phyloP scores from a whole-genome alignment of 2,329 filamentous ascomycete genomes.

The Colletotrichum sp. region DNA sequence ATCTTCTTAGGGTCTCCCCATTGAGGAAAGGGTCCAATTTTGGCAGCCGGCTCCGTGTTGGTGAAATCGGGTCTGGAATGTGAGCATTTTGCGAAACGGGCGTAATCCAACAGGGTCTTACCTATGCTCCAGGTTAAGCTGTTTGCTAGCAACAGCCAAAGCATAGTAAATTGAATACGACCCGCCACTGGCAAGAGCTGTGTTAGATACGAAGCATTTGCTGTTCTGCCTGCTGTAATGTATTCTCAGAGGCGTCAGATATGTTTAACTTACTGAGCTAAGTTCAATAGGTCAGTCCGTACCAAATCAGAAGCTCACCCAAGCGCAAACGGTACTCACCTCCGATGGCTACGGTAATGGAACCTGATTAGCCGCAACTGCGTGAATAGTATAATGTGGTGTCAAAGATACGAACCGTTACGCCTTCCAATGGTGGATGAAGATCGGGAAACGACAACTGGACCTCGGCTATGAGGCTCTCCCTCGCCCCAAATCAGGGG shows the following conservation, averaged over 20 bases:
- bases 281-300: constrained; percentile 27
- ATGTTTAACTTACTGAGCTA: constrained; percentile 40
- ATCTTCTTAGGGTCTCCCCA: constrained; percentile 94
- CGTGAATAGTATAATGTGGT: constrained; percentile 9
- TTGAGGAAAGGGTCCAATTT: constrained; percentile 86
- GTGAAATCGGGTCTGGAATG: constrained; percentile 60
- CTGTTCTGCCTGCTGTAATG: background rate
- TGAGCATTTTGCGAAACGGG: background rate
- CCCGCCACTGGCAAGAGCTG: constrained; percentile 62
- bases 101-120: constrained; percentile 29
- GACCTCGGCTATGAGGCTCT: constrained; percentile 78
- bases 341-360: constrained; percentile 55
- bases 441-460: constrained; percentile 84
- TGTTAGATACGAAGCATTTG: background rate
- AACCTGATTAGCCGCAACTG: background rate
- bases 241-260: background rate
- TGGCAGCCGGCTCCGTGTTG: constrained; percentile 88
- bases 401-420: constrained; percentile 65
- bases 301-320: background rate
- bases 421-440: constrained; percentile 78
- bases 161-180: constrained; percentile 97
- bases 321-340: constrained; percentile 42
- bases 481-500: constrained; percentile 85
- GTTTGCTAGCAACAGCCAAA: constrained; percentile 88
- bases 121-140: constrained; percentile 82